These are phyloP conservation scores for Sporisorium iseilematis-ciliati DNA, from an alignment of 1,284 basidiomycete genomes.

Conservation along the genomic window DNA sequence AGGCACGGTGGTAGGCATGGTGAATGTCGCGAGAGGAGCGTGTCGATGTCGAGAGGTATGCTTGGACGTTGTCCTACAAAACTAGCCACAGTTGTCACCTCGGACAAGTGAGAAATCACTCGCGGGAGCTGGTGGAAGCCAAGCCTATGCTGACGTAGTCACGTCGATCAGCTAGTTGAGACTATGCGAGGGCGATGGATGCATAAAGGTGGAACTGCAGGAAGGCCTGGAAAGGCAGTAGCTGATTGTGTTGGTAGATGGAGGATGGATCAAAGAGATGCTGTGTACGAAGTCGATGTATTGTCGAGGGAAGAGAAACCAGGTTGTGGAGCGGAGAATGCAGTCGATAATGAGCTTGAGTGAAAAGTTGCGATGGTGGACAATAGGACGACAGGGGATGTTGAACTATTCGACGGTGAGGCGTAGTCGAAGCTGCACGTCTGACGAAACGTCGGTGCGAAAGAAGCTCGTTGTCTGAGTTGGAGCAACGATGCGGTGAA, in stretches of 20 bases:
- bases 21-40: neutral
- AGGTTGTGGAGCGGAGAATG: neutral
- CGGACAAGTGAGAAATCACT: conserved; percentile 9
- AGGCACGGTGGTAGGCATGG: conserved; percentile 35
- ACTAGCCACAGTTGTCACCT: too few relatives aligned
- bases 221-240: neutral
- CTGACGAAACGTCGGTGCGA: neutral
- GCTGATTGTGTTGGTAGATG: neutral
- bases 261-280: conserved; percentile 1
- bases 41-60: too few relatives aligned
- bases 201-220: conserved; percentile 15
- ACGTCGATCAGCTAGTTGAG: conserved; percentile 18
- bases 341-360: neutral
- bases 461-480: neutral
- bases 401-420: neutral
- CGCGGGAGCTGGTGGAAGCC: conserved; percentile 9
- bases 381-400: neutral
- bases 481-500: neutral
- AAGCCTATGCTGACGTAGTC: conserved; percentile 9
- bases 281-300: neutral
- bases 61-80: too few relatives aligned
- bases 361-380: neutral
- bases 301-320: neutral
- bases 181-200: neutral
- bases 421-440: neutral